Conservation (phyloP, 108 stramenopile genomes). For the Fragilaria radians region DNA sequence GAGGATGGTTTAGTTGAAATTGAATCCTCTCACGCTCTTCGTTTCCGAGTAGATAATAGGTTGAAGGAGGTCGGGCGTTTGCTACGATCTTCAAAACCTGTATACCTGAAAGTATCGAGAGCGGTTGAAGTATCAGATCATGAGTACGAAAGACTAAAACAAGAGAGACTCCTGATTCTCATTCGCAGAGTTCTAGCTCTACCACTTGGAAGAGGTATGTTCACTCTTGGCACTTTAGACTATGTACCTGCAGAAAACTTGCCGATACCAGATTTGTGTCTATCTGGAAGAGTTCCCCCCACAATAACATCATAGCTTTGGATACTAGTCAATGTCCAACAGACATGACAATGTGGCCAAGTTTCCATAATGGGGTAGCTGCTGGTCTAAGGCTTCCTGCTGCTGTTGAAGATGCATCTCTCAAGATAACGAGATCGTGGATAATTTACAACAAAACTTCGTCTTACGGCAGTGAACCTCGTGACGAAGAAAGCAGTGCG, state of each 20-base stretch:
- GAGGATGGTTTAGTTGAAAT: slow-evolving; percentile 72
- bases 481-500: not conserved
- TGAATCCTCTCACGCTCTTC: slow-evolving; percentile 73
- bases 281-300: slow-evolving; percentile 89
- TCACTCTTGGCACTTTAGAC: slow-evolving; percentile 88
- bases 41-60: slow-evolving; percentile 86
- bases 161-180: slow-evolving; percentile 75
- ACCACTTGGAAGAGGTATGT: slow-evolving; percentile 92
- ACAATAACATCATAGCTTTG: slow-evolving; percentile 80
- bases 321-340: slow-evolving; percentile 54
- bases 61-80: slow-evolving; percentile 85
- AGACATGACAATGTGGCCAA: slow-evolving; percentile 89
- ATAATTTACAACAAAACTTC: slow-evolving; percentile 82
- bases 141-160: slow-evolving; percentile 82
- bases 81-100: slow-evolving; percentile 82
- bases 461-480: not conserved
- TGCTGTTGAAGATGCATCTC: not conserved
- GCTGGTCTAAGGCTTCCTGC: slow-evolving; percentile 83
- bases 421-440: slow-evolving; percentile 88
- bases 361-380: slow-evolving; percentile 98
- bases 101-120: slow-evolving; percentile 72
- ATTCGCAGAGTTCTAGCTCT: slow-evolving; percentile 82
- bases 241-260: slow-evolving; percentile 78
- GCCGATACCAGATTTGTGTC: slow-evolving; percentile 80
- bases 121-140: slow-evolving; percentile 85